phyloP scores from a whole-genome alignment of 164 flowering plant genomes.

The Buxus sempervirens region DNA sequence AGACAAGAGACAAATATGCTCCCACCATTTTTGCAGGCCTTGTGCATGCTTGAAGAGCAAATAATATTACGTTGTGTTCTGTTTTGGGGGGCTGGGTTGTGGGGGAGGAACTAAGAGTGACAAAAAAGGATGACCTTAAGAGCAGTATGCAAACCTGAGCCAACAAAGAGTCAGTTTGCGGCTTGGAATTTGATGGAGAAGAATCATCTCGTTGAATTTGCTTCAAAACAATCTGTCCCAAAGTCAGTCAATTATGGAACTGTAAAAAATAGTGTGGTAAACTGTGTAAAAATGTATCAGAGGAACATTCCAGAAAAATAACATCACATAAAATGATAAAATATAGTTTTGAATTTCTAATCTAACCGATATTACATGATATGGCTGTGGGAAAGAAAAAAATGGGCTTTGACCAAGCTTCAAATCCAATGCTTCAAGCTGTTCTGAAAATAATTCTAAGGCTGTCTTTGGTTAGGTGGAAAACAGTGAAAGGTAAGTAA shows the following conservation, averaged over 20 bases:
- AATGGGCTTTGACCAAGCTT: no score
- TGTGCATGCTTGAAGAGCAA: no score
- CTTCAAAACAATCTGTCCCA: constrained; percentile 51
- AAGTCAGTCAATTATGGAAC: constrained; percentile 1
- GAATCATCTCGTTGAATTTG: constrained; percentile 50
- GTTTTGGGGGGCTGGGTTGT: no score
- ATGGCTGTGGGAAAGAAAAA: no score
- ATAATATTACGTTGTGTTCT: no score
- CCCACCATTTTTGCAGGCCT: not conserved
- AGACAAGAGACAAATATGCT: no score
- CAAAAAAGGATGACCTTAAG: not conserved
- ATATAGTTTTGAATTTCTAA: no score
- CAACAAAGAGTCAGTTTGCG: constrained; percentile 61
- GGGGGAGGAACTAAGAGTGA: not conserved
- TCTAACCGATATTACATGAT: no score
- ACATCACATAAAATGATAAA: not conserved
- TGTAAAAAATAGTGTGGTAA: not conserved
- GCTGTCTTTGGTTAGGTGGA: no score
- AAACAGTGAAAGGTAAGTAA: no score
- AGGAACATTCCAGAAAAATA: not conserved
- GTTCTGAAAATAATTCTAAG: no score
- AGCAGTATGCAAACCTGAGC: constrained; percentile 58
- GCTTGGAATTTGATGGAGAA: constrained; percentile 36
- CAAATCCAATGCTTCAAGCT: no score
- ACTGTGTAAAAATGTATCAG: not conserved